Conservation (phyloP, 2,329 filamentous ascomycete genomes). For the Talaromyces sp. region DNA sequence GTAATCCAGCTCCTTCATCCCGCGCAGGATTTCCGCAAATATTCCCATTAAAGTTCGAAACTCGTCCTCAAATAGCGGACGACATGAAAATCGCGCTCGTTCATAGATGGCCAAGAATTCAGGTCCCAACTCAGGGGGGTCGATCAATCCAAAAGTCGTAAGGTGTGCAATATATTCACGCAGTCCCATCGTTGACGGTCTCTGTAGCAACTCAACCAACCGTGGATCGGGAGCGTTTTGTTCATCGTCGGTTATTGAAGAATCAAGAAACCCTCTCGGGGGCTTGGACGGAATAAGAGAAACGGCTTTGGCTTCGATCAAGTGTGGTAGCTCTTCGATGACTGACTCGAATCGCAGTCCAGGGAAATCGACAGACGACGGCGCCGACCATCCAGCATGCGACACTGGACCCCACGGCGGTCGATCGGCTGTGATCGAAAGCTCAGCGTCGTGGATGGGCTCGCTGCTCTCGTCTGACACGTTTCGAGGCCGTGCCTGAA, state of each 20-base stretch:
- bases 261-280: conserved; percentile 28
- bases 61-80: conserved; percentile 60
- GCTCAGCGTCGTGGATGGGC: conserved; percentile 26
- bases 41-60: conserved; percentile 78
- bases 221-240: conserved; percentile 55
- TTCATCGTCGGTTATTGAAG: conserved; percentile 31
- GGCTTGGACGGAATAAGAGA: conserved; percentile 65
- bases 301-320: conserved; percentile 91
- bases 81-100: conserved; percentile 72
- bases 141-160: conserved; percentile 59
- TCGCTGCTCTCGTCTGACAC: conserved; percentile 36
- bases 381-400: conserved; percentile 85
- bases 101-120: conserved; percentile 75
- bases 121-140: conserved; percentile 45
- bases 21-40: conserved; percentile 73
- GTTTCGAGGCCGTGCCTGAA: conserved; percentile 67
- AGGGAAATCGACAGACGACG: conserved; percentile 66
- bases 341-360: conserved; percentile 80
- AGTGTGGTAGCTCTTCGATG: conserved; percentile 74
- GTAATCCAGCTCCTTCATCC: conserved; percentile 63
- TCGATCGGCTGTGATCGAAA: conserved; percentile 34
- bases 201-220: conserved; percentile 65
- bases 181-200: conserved; percentile 65
- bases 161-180: conserved; percentile 74
- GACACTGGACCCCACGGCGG: conserved; percentile 77